Evolutionary conservation across 192 early-diverging fungal genomes (phyloP), one percentile per base, ranked within the genome.

Genomic region (Coemansia sp.): DNA sequence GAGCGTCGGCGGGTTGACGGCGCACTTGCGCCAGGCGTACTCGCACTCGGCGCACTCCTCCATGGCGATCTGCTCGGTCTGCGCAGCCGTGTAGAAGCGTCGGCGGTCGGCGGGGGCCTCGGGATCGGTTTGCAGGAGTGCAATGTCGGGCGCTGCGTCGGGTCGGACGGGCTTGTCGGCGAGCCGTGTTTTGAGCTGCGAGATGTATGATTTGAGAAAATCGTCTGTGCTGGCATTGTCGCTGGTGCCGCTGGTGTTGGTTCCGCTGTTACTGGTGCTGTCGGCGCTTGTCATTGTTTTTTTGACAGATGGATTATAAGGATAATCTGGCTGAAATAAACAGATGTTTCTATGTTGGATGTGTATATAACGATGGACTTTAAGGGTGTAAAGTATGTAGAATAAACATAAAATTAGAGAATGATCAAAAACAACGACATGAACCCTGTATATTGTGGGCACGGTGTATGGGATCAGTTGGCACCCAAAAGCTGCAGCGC

Each of bases 401-500:
- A n/a, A n/a, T n/a, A n/a, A n/a, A n/a, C n/a, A n/a, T n/a, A n/a
- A n/a, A n/a, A n/a, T n/a, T n/a, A n/a, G n/a, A n/a, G n/a, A n/a
- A n/a, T n/a, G n/a, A n/a, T 30, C 27, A 30, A 30, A 30, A 5
- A 30, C 7, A 7, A 7, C 27, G 7, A 30, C 4, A 30, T 30
- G 7, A 5, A 7, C 27, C 27, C 27, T 2, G 27, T 30, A 2
- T 30, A 30, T 30, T 30, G 27, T 30, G 27, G 27, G 27, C n/a
- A n/a, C n/a, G n/a, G n/a, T n/a, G n/a, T n/a, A n/a, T n/a, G n/a
- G n/a, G n/a, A n/a, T 30, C 60, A 67, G 53, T 42, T 52, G 30
- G 57, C 61, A 45, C 62, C 57, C 22, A 80, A 60, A 15, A 80
- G 71, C 34, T 65, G 72, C 61, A 80, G 53, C 1, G 78, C 78